Evolutionary conservation across 208 protist genomes (phyloP), one percentile per base, ranked within the genome.

Genomic region (Spongospora subterranea): DNA sequence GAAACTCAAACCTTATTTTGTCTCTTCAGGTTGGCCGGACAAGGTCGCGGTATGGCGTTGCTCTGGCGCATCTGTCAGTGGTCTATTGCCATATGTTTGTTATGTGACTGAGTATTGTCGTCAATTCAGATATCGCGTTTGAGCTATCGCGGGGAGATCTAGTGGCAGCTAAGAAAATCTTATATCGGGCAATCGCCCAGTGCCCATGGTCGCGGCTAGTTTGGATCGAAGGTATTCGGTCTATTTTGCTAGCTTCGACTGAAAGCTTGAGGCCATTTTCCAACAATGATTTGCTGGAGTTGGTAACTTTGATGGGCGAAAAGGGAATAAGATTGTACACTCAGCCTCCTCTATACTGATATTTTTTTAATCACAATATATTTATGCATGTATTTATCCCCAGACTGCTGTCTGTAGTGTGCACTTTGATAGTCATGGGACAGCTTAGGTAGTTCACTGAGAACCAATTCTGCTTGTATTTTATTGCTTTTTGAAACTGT

Each of bases 291-390:
- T n/a, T 82, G 71, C 71, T 82, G 35, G 71, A 82, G 71, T 43
- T 82, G 35, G 71, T 82, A 17, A 82, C 71, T 6, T 43, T 82
- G 35, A 82, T 82, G 71, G 71, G 71, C 71, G 71, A 82, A n/a
- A 82, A 82, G 71, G 71, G 71, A 6, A 43, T 82, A 6, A 6
- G 71, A 6, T n/a, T 82, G 71, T n/a, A 82, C 35, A 40, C 71
- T 6, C 35, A 35, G 40, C 71, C 71, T 6, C 71, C 71, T n/a
- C n/a, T n/a, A n/a, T n/a, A n/a, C n/a, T n/a, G n/a, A n/a, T n/a
- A n/a, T n/a, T n/a, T n/a, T n/a, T n/a, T n/a, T n/a, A n/a, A n/a
- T n/a, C n/a, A n/a, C n/a, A n/a, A n/a, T n/a, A n/a, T n/a, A n/a
- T n/a, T n/a, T n/a, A n/a, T n/a, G n/a, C n/a, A n/a, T n/a, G n/a